A percentile compares a stretch with the other conserved stretches of the same genome.
Conservation (phyloP, 306 rosid genomes). For the Canavalia ensiformis region DNA sequence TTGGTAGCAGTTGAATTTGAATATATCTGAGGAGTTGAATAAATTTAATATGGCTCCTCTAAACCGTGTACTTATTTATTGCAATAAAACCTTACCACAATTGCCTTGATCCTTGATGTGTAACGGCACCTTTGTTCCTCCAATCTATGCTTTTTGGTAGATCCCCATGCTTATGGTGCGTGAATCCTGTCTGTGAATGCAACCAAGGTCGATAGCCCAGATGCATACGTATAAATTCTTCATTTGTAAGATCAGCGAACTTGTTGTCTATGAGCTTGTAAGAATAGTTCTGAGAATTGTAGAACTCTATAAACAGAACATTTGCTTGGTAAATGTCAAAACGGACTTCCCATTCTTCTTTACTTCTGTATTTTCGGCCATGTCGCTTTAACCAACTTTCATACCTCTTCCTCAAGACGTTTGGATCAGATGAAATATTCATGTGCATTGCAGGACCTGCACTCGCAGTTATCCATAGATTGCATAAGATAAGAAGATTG, state of each 20-base stretch:
- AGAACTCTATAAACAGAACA: constrained; percentile 56
- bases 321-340: constrained; percentile 67
- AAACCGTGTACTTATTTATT: constrained; percentile 7
- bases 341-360: constrained; percentile 63
- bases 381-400: constrained; percentile 60
- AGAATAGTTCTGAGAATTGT: constrained; percentile 66
- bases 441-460: constrained; percentile 39
- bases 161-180: constrained; percentile 35
- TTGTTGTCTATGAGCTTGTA: constrained; percentile 70
- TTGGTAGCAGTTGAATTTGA: too few species aligned
- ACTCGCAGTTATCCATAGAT: constrained; percentile 51
- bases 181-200: constrained; percentile 41
- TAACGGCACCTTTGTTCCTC: constrained; percentile 73
- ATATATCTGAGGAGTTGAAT: not conserved
- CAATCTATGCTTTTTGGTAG: constrained; percentile 67
- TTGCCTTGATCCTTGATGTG: constrained; percentile 78
- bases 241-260: constrained; percentile 76
- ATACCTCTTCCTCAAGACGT: constrained; percentile 59
- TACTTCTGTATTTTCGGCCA: constrained; percentile 48
- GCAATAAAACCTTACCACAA: constrained; percentile 67
- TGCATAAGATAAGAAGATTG: constrained; percentile 49
- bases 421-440: constrained; percentile 24
- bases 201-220: constrained; percentile 49
- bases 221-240: constrained; percentile 55
- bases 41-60: not conserved